A percentile compares a stretch with the other conserved stretches of the same genome.
These are phyloP conservation scores for Lojkania enalia DNA, from an alignment of 2,329 filamentous ascomycete species.

Conservation along the genomic window DNA sequence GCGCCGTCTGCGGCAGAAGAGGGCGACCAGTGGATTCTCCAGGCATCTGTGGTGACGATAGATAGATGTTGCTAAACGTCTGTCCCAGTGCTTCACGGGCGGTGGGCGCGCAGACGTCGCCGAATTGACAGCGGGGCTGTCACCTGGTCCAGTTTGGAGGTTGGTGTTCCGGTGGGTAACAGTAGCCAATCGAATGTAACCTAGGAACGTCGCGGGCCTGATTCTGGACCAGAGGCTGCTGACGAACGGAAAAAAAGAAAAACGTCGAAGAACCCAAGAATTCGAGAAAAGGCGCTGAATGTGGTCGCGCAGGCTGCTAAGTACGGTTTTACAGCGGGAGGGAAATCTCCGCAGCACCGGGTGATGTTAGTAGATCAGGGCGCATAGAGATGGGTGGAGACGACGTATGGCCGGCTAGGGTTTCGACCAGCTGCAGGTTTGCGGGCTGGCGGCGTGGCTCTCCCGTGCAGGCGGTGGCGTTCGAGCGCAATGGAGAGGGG, in stretches of 20 bases:
- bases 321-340: slow-evolving; percentile 31
- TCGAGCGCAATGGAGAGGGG: slow-evolving; percentile 17
- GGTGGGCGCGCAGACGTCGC: slow-evolving; percentile 22
- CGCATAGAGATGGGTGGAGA: slow-evolving; percentile 42
- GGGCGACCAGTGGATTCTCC: slow-evolving; percentile 64
- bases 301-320: slow-evolving; percentile 27
- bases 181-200: slow-evolving; percentile 31
- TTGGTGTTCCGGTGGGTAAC: slow-evolving; percentile 9
- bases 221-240: slow-evolving; percentile 21
- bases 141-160: slow-evolving; percentile 29
- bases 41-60: slow-evolving; percentile 59
- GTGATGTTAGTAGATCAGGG: slow-evolving; percentile 41
- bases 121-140: slow-evolving; percentile 38
- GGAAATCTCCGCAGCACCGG: slow-evolving; percentile 42
- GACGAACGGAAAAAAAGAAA: slow-evolving; percentile 13
- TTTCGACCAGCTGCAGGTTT: slow-evolving; percentile 21
- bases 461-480: slow-evolving; percentile 38
- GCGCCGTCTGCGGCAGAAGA: slow-evolving; percentile 67
- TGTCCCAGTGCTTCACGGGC: not conserved
- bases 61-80: not conserved
- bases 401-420: slow-evolving; percentile 38
- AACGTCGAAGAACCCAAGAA: slow-evolving; percentile 14
- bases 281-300: slow-evolving; percentile 19
- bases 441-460: slow-evolving; percentile 41
- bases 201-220: slow-evolving; percentile 13